phyloP scores from a whole-genome alignment of 805 yeast species.

The Metschnikowia bowlesiae region DNA sequence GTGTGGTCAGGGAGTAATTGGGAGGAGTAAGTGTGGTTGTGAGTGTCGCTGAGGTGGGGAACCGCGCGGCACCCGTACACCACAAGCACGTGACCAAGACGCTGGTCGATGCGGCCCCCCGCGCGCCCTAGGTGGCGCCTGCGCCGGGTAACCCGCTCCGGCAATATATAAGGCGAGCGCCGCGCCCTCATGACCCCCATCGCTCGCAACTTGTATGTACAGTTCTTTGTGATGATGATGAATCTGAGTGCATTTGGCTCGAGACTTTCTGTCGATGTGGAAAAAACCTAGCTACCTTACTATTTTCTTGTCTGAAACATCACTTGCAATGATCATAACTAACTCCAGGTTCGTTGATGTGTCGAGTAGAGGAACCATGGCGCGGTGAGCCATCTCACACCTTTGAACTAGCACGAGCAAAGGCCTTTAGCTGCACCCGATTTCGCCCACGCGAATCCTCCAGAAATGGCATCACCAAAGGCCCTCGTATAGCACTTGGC shows the following conservation, averaged over 20 bases:
- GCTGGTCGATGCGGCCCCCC: not conserved
- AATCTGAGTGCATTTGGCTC: constrained; percentile 99
- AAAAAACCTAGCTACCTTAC: constrained; percentile 97
- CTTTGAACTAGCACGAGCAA: too few species aligned
- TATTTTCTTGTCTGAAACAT: constrained; percentile 30
- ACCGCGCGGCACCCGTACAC: not conserved
- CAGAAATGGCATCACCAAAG: too few species aligned
- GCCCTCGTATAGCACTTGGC: too few species aligned
- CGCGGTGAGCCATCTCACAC: too few species aligned
- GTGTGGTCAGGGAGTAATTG: not conserved
- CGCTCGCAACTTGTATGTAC: constrained; percentile 4
- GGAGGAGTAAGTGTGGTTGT: not conserved
- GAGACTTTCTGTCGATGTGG: constrained; percentile 96
- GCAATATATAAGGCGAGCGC: constrained; percentile 1
- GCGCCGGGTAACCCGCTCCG: constrained; percentile 6
- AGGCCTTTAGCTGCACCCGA: too few species aligned
- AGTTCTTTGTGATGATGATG: constrained; percentile 52
- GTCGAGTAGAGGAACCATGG: too few species aligned
- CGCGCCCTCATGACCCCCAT: not conserved
- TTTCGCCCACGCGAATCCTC: too few species aligned
- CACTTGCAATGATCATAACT: constrained; percentile 2
- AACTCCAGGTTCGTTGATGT: not conserved
- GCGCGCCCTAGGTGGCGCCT: not conserved
- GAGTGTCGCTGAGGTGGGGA: not conserved
- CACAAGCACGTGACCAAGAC: not conserved